Evolutionary conservation across 768 basidiomycete genomes (phyloP).

Genomic region (Lactifluus echinatus): DNA sequence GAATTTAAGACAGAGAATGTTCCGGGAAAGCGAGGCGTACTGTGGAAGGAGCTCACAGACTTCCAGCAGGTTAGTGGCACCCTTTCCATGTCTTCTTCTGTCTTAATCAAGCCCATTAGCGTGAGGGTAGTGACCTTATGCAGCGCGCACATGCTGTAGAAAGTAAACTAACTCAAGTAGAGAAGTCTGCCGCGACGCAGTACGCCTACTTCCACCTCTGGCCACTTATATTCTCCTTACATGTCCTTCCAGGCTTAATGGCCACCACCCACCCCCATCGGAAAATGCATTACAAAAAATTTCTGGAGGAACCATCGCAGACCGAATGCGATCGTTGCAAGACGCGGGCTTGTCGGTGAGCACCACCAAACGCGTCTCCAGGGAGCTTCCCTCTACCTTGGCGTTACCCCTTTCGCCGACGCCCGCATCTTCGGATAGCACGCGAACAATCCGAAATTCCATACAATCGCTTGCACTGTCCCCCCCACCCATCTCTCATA

Average conservation of each 20-base stretch:
- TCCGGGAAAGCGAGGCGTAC: slow-evolving; percentile 41
- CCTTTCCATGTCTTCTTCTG: not conserved
- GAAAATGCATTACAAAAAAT: slow-evolving; percentile 25
- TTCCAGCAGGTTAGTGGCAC: slow-evolving; percentile 51
- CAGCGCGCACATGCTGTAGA: slow-evolving; percentile 39
- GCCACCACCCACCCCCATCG: slow-evolving; percentile 8
- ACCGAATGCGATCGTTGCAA: slow-evolving; percentile 68
- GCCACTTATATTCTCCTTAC: slow-evolving; percentile 6
- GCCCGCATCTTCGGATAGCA: slow-evolving; percentile 22
- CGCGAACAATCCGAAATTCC: slow-evolving; percentile 21
- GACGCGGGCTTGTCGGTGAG: slow-evolving; percentile 56
- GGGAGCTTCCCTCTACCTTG: slow-evolving; percentile 38
- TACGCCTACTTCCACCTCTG: slow-evolving; percentile 17
- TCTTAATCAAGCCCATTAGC: slow-evolving; percentile 22
- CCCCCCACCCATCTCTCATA: slow-evolving; percentile 21
- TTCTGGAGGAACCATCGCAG: slow-evolving; percentile 65
- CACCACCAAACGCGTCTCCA: slow-evolving; percentile 47
- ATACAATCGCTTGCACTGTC: slow-evolving; percentile 17
- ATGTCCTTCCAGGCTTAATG: slow-evolving; percentile 10
- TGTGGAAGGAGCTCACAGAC: slow-evolving; percentile 55
- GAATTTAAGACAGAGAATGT: slow-evolving; percentile 46
- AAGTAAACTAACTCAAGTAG: slow-evolving; percentile 37
- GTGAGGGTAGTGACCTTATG: slow-evolving; percentile 32
- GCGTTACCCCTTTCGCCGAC: slow-evolving; percentile 29
- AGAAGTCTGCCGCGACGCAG: slow-evolving; percentile 31